These are phyloP conservation scores for Kwoniella mangroviensis DNA, from an alignment of 768 basidiomycete species.

Conservation along the genomic window DNA sequence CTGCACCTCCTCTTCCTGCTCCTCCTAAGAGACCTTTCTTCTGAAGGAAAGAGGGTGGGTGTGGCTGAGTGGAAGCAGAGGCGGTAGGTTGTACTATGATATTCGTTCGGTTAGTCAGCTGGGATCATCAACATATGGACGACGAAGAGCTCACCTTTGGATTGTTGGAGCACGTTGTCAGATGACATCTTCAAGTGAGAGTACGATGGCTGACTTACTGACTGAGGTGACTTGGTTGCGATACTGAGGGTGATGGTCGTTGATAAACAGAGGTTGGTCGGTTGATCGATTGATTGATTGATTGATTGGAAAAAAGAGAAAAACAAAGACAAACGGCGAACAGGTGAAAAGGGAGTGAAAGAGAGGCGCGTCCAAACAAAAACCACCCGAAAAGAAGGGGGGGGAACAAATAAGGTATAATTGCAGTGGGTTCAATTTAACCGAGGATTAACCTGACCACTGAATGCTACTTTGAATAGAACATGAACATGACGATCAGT, in stretches of 20 bases:
- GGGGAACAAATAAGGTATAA: too few relatives aligned
- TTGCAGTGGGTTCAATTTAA: too few relatives aligned
- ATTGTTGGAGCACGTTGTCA: conserved; percentile 24
- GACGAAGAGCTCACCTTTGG: conserved; percentile 21
- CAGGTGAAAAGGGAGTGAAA: conserved; percentile 2
- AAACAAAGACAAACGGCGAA: not conserved
- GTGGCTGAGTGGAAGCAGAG: conserved; percentile 11
- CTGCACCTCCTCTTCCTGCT: conserved; percentile 29
- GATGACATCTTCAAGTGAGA: conserved; percentile 13
- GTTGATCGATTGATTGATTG: not conserved
- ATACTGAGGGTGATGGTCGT: not conserved
- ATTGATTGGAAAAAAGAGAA: not conserved
- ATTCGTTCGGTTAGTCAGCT: not conserved
- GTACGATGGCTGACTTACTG: conserved; percentile 15
- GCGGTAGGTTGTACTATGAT: conserved; percentile 22
- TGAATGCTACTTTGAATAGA: too few relatives aligned
- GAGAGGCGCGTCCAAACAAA: conserved; percentile 14
- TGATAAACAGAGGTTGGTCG: not conserved
- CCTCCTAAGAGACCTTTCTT: conserved; percentile 51
- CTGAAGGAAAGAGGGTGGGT: conserved; percentile 39
- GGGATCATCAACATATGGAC: not conserved
- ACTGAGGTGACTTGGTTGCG: not conserved
- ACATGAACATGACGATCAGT: too few relatives aligned
- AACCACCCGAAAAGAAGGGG: too few relatives aligned
- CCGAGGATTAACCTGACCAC: too few relatives aligned